Percentiles rank a stretch among this genome's conserved stretches.
Evolutionary conservation across 2,329 filamentous ascomycete genomes (phyloP).

Genomic region (Clonostachys chloroleuca): DNA sequence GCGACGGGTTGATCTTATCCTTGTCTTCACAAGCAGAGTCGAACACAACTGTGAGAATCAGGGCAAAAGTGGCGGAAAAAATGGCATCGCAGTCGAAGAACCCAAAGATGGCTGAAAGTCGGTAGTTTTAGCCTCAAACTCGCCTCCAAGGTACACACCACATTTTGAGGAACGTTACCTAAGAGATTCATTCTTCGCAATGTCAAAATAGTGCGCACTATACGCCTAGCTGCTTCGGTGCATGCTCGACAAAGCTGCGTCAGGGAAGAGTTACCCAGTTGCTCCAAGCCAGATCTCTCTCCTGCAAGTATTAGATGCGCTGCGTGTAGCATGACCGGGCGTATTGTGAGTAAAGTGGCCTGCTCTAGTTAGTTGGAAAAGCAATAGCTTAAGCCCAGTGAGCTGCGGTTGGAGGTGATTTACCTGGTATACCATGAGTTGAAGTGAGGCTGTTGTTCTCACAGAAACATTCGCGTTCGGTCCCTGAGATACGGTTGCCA

Average conservation of each 20-base stretch:
- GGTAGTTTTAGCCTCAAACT: not conserved
- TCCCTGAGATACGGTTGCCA: not conserved
- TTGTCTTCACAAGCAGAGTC: conserved; percentile 16
- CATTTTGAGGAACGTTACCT: not conserved
- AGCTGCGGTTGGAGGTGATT: not conserved
- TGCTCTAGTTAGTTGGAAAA: not conserved
- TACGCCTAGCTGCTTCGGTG: not conserved
- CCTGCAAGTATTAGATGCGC: not conserved
- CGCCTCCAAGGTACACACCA: not conserved
- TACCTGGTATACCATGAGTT: not conserved
- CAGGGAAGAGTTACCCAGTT: not conserved
- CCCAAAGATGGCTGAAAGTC: not conserved
- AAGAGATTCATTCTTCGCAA: too few species aligned
- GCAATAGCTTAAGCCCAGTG: too few species aligned
- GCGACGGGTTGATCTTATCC: conserved; percentile 13
- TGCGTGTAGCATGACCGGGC: not conserved
- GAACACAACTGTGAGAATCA: conserved; percentile 14
- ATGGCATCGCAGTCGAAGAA: conserved; percentile 15
- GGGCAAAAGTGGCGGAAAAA: conserved; percentile 17
- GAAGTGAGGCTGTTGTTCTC: not conserved
- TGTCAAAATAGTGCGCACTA: too few species aligned
- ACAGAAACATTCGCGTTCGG: not conserved
- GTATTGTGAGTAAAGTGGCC: not conserved
- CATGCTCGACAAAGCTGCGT: not conserved
- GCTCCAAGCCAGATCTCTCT: not conserved